These are phyloP conservation scores for Suillus discolor DNA, from an alignment of 768 basidiomycete species.

Conservation along the genomic window DNA sequence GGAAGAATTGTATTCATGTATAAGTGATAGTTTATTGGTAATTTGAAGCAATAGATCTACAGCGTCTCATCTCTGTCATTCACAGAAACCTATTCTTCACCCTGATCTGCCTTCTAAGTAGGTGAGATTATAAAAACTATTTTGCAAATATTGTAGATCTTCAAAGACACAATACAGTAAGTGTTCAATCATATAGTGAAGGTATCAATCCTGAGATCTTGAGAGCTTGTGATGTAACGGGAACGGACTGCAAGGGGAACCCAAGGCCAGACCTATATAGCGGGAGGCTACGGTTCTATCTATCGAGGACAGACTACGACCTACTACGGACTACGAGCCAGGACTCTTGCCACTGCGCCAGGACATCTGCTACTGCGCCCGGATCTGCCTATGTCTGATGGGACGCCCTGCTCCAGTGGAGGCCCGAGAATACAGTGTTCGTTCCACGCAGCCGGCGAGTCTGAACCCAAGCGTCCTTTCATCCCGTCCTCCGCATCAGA, in stretches of 20 bases:
- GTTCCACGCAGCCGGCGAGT: not conserved
- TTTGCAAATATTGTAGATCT: not conserved
- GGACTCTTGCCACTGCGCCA: too few relatives aligned
- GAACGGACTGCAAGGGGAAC: too few relatives aligned
- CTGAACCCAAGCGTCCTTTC: not conserved
- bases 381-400: too few relatives aligned
- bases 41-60: slow-evolving; percentile 1
- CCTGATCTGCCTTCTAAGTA: not conserved
- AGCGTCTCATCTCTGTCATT: not conserved
- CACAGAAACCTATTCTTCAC: too few relatives aligned
- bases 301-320: too few relatives aligned
- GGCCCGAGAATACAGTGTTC: not conserved
- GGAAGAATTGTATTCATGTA: not conserved
- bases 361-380: too few relatives aligned
- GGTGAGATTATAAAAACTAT: not conserved
- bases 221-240: too few relatives aligned
- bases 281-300: too few relatives aligned
- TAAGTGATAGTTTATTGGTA: not conserved
- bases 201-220: not conserved
- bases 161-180: not conserved
- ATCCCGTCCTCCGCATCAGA: not conserved
- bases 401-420: too few relatives aligned
- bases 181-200: not conserved
- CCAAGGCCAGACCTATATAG: too few relatives aligned
- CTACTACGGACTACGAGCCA: too few relatives aligned